These are phyloP conservation scores for Beverwykella pulmonaria DNA, from an alignment of 495 filamentous ascomycete genomes.

Conservation along the genomic window DNA sequence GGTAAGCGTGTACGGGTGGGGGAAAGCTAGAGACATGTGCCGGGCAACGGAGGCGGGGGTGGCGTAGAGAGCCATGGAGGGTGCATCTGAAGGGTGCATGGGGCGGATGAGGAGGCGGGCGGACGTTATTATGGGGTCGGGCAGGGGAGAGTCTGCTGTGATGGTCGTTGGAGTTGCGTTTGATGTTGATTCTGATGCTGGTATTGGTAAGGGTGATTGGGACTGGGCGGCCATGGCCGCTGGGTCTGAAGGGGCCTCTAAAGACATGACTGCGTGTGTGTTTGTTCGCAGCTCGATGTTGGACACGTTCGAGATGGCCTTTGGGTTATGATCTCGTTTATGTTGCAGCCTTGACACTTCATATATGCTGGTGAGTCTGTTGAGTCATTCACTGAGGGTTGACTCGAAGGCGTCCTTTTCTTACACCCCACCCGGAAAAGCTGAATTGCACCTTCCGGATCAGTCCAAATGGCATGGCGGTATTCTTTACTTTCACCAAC, in stretches of 20 bases:
- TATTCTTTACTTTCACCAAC: too few species aligned
- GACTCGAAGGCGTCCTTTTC: too few species aligned
- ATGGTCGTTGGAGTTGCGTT: background rate
- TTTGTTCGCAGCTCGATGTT: background rate
- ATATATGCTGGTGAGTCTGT: too few species aligned
- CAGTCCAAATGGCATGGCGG: too few species aligned
- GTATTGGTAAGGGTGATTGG: background rate
- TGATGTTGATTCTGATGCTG: background rate
- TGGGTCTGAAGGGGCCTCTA: background rate
- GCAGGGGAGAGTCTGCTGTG: conserved; percentile 14
- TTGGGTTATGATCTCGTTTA: too few species aligned
- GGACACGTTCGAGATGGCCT: too few species aligned
- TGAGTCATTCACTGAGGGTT: too few species aligned
- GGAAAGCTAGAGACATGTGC: conserved; percentile 42
- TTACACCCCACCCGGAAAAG: too few species aligned
- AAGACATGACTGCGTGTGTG: background rate
- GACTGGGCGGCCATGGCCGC: background rate
- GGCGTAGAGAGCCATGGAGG: conserved; percentile 24
- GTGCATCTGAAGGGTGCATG: conserved; percentile 36
- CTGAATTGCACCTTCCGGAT: too few species aligned
- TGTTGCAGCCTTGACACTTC: too few species aligned
- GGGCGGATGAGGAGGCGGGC: conserved; percentile 36
- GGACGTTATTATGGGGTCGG: conserved; percentile 26
- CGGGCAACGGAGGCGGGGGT: conserved; percentile 37
- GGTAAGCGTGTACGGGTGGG: conserved; percentile 41